A percentile compares a stretch with the other conserved stretches of the same genome.
Conservation (phyloP, 1,139 yeast genomes). For the Yamadazyma sp. region DNA sequence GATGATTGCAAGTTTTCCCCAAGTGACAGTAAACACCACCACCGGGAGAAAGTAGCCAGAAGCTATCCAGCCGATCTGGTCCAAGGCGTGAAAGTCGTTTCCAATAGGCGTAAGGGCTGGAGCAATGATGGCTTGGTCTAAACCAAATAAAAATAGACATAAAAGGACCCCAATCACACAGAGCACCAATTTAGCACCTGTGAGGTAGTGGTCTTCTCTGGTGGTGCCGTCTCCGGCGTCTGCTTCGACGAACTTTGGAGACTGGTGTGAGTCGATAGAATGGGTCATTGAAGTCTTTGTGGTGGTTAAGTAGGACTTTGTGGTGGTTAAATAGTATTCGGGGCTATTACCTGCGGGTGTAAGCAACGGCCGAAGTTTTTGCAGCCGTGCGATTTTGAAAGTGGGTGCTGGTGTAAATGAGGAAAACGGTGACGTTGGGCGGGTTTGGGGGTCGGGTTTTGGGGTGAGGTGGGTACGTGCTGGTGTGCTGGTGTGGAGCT, state of each 20-base stretch:
- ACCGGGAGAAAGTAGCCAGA: constrained; percentile 53
- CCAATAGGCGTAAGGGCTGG: constrained; percentile 37
- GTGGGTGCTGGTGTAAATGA: too few relatives aligned
- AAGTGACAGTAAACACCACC: constrained; percentile 34
- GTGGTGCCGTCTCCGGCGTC: constrained; percentile 44
- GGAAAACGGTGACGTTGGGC: too few relatives aligned
- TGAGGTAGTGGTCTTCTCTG: constrained; percentile 33
- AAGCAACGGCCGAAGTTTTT: too few relatives aligned
- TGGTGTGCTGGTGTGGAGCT: too few relatives aligned
- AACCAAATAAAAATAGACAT: constrained; percentile 7
- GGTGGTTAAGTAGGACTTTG: too few relatives aligned
- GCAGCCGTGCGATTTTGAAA: too few relatives aligned
- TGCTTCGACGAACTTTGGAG: constrained; percentile 18
- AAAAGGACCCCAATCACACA: constrained; percentile 23
- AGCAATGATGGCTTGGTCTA: constrained; percentile 41
- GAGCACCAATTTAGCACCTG: constrained; percentile 23
- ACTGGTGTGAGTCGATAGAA: neutral
- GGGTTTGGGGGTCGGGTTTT: too few relatives aligned
- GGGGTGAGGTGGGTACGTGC: too few relatives aligned
- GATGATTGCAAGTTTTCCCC: constrained; percentile 43
- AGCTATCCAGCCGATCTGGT: constrained; percentile 60
- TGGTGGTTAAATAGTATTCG: too few relatives aligned
- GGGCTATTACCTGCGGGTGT: too few relatives aligned
- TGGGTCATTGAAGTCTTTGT: too few relatives aligned
- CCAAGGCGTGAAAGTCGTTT: constrained; percentile 41